Base-by-base conservation (phyloP, 1,284 basidiomycete species). In the Vanrija pseudolonga region DNA sequence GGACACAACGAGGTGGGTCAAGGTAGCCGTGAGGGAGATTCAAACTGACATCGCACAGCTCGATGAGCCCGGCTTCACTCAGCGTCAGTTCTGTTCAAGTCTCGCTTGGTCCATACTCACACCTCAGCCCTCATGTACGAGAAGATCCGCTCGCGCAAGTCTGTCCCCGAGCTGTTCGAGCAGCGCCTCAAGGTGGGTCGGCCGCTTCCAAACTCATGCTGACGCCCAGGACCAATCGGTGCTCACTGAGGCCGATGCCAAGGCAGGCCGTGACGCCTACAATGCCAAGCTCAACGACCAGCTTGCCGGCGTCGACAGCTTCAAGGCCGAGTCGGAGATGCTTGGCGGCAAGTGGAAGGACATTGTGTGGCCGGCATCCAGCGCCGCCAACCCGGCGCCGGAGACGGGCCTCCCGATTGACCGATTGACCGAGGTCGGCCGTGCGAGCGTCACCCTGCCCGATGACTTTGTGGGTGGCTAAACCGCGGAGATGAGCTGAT, bases 41-140 rank as follows among this genome's bases (percentile, higher is more conserved):
- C 24, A 19, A 2, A n/a, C 51, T 44, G 19, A 44, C 51, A 47
- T 15, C 19, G 20, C 18, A 3, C 23, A 53, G 74, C 82, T 94
- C 32, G 91, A 95, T 68, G 83, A 93, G 62, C 93, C 94, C 0
- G 84, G 85, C 17, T 91, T 92, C 73, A 96, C 94, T 0, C 87
- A 89, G 67, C 90, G 66, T 65, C 47, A 56, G 65, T 39, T 11
- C 11, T 72, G 24, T 15, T 23, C 40, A 32, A 3, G 14, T 12
- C 12, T 12, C 8, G 7, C 14, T 12, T 14, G 12, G 12, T 9
- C 32, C 32, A 32, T 32, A 32, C 32, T 32, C 32, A 32, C 32
- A 15, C 32, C 14, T 3, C 40, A 68, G 66, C 90, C 0, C 77
- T 85, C 20, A 93, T 93, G 90, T 92, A 93, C 73, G 83, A 89